These are phyloP conservation scores for Kuraishia hungarica DNA, from an alignment of 805 yeast genomes.

Conservation along the genomic window DNA sequence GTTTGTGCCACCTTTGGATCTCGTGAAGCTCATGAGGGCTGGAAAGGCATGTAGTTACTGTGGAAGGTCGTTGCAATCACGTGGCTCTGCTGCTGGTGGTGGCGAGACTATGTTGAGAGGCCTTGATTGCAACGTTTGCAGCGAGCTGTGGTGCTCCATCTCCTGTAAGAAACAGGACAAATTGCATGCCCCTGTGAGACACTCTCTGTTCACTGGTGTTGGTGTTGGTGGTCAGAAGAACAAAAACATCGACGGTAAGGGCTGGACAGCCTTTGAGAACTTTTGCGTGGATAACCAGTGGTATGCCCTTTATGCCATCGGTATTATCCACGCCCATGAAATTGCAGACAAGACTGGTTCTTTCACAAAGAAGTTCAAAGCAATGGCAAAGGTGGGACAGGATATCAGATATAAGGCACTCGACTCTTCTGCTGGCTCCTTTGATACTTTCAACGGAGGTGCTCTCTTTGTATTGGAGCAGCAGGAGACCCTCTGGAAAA, in stretches of 20 bases:
- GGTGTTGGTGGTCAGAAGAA: constrained; percentile 22
- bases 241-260: constrained; percentile 28
- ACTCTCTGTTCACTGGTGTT: constrained; percentile 24
- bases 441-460: constrained; percentile 43
- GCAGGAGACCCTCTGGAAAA: constrained; percentile 49
- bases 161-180: constrained; percentile 47
- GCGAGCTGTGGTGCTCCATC: constrained; percentile 63
- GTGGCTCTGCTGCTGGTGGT: constrained; percentile 17
- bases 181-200: constrained; percentile 51
- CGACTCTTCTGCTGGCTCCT: constrained; percentile 44
- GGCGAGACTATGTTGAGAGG: constrained; percentile 31
- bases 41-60: constrained; percentile 72
- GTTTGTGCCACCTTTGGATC: constrained; percentile 61
- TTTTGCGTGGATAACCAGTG: constrained; percentile 59
- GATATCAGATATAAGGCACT: constrained; percentile 51
- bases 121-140: constrained; percentile 58
- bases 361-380: constrained; percentile 36
- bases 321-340: constrained; percentile 41
- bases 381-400: constrained; percentile 67
- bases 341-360: constrained; percentile 32
- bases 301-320: constrained; percentile 61
- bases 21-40: constrained; percentile 43
- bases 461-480: constrained; percentile 48
- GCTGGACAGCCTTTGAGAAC: constrained; percentile 48
- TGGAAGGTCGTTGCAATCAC: constrained; percentile 40